phyloP scores from a whole-genome alignment of 2,329 filamentous ascomycete genomes.

The Arthrinium puccinioides region DNA sequence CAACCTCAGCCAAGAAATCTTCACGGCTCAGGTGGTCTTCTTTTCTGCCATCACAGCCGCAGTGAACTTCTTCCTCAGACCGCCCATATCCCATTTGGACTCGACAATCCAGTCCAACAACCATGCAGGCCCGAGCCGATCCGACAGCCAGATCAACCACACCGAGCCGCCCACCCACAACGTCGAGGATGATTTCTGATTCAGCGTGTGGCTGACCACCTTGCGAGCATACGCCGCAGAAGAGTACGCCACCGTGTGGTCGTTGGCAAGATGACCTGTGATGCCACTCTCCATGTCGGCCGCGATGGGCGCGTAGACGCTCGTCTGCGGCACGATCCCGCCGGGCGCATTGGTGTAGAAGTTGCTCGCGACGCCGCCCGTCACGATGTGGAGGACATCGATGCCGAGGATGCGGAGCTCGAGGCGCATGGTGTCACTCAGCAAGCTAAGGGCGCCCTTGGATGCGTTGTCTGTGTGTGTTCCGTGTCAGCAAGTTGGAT shows the following conservation, averaged over 20 bases:
- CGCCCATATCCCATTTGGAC: conserved; percentile 2
- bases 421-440: conserved; percentile 31
- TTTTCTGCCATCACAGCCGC: background rate
- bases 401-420: conserved; percentile 29
- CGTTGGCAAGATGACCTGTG: conserved; percentile 5
- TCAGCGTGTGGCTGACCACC: conserved; percentile 9
- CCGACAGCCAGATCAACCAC: conserved; percentile 5
- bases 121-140: conserved; percentile 5
- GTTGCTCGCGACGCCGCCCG: conserved; percentile 23
- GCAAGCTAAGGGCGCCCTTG: conserved; percentile 32
- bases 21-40: no score
- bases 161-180: conserved; percentile 10
- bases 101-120: conserved; percentile 9
- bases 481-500: background rate
- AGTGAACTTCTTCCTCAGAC: conserved; percentile 4
- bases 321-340: conserved; percentile 2
- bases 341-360: conserved; percentile 15
- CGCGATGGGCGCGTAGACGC: conserved; percentile 8
- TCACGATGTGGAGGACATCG: conserved; percentile 24
- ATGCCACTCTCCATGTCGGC: conserved; percentile 8
- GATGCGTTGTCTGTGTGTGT: conserved; percentile 27
- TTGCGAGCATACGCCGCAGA: conserved; percentile 7
- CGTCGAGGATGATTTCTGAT: conserved; percentile 5
- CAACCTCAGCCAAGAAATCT: no score
- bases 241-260: conserved; percentile 4